phyloP scores from a whole-genome alignment of 1,284 basidiomycete genomes.

The Golubevia sp. region DNA sequence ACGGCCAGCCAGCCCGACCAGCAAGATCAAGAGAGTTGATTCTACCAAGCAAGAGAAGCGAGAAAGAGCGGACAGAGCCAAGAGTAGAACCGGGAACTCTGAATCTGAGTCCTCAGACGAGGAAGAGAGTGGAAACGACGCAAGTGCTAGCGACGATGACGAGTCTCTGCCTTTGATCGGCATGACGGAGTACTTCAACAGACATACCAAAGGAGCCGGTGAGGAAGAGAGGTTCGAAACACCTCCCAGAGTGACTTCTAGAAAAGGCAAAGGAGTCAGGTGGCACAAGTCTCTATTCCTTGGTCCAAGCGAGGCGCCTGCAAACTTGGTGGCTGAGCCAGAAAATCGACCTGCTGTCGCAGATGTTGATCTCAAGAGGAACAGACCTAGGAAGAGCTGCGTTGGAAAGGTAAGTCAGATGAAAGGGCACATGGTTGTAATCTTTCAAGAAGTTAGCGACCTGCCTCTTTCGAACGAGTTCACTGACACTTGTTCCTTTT shows the following conservation, averaged over 20 bases:
- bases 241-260: not conserved
- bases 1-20: not conserved
- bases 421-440: too few relatives aligned
- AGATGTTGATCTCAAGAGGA: too few relatives aligned
- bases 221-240: not conserved
- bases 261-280: not conserved
- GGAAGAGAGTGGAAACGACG: not conserved
- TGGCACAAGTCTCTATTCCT: not conserved
- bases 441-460: too few relatives aligned
- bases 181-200: not conserved
- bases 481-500: too few relatives aligned
- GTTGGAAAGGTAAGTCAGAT: too few relatives aligned
- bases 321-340: too few relatives aligned
- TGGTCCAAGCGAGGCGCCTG: not conserved
- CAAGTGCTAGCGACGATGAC: too few relatives aligned
- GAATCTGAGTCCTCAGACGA: not conserved
- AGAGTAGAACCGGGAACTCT: not conserved
- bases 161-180: too few relatives aligned
- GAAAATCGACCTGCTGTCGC: too few relatives aligned
- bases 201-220: not conserved
- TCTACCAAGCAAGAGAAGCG: not conserved
- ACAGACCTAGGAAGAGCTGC: too few relatives aligned
- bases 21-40: not conserved
- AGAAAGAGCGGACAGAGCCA: not conserved
- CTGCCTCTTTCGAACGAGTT: too few relatives aligned